Evolutionary conservation across 805 yeast species (phyloP).

Genomic region (Yueomyces sp.): DNA sequence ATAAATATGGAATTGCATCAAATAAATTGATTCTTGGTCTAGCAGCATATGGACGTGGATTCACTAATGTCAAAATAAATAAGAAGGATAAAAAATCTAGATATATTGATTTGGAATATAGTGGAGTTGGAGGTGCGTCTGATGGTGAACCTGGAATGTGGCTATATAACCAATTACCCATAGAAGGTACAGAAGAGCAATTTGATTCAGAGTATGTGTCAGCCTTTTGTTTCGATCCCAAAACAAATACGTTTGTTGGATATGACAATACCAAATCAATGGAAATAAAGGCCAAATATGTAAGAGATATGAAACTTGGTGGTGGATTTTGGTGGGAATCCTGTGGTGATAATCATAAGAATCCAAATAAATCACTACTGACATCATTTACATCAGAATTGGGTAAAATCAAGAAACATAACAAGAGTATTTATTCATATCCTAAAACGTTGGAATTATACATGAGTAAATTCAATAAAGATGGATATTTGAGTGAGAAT

Average conservation of each 20-base stretch:
- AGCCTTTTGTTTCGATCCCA: conserved; percentile 35
- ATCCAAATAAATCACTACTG: conserved; percentile 29
- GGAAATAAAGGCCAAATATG: conserved; percentile 45
- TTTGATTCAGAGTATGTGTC: conserved; percentile 43
- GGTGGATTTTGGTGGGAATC: conserved; percentile 98
- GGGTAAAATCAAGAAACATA: conserved; percentile 5
- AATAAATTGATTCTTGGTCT: conserved; percentile 62
- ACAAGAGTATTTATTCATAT: conserved; percentile 8
- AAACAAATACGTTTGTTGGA: conserved; percentile 30
- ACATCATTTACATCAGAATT: conserved; percentile 29
- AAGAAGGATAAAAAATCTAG: conserved; percentile 5
- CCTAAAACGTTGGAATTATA: conserved; percentile 9
- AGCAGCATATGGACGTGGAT: conserved; percentile 71
- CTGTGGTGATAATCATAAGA: conserved; percentile 44
- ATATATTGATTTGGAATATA: conserved; percentile 27
- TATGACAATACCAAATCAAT: conserved; percentile 56
- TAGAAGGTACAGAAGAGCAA: conserved; percentile 29
- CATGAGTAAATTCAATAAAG: conserved; percentile 7
- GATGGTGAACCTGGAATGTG: conserved; percentile 38
- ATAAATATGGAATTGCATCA: conserved; percentile 28
- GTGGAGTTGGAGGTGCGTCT: conserved; percentile 30
- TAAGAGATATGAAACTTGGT: conserved; percentile 35
- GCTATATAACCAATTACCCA: conserved; percentile 45
- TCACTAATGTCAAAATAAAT: conserved; percentile 26
- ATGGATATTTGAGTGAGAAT: conserved; percentile 5